Evolutionary conservation across 1,284 basidiomycete genomes (phyloP), one percentile per base, ranked within the genome.

Genomic region (Malassezia pachydermatis): DNA sequence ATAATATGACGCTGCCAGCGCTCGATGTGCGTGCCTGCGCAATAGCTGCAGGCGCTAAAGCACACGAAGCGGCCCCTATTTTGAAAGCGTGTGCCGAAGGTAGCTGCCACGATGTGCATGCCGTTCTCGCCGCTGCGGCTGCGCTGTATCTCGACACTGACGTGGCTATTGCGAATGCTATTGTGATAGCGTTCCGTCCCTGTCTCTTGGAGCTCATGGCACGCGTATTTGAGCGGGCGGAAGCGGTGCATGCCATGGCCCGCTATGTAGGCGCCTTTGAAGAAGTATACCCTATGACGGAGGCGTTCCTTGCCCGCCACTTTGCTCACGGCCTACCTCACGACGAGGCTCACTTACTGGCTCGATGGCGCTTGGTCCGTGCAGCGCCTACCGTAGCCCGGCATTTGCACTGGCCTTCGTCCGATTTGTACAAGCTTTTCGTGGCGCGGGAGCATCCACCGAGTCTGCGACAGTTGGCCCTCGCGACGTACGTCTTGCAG

Each of bases 181-280:
- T 73, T 14, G 59, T 66, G 13, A 46, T 61, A 5, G 46, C 53
- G 1, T 71, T 67, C 54, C 57, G 64, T 23, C 67, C 72, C 3
- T 14, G 72, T 11, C 59, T 69, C 14, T 22, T 59, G 19, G 66
- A 72, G n/a, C 54, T 75, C 5, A 38, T 72, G 23, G 47, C 17
- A 27, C 40, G 17, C 32, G 28, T 14, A 24, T 16, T 44, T 5
- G 45, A 55, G 7, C n/a, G 16, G 2, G 23, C 32, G n/a, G 55
- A 35, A 11, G 30, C 9, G 38, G 33, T 41, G 20, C 53, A 58
- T 20, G 62, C 63, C 2, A 33, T 72, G 17, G 59, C 60, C 1
- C 43, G 49, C 5, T 50, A 72, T 1, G 41, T 73, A 16, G 47
- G 51, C 27, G 46, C 62, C 19, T 65, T 62, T 36, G 58, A 67